A percentile compares a stretch with the other conserved stretches of the same genome.
phyloP scores from a whole-genome alignment of 441 rosid genomes.

The Aquilaria agallochum region DNA sequence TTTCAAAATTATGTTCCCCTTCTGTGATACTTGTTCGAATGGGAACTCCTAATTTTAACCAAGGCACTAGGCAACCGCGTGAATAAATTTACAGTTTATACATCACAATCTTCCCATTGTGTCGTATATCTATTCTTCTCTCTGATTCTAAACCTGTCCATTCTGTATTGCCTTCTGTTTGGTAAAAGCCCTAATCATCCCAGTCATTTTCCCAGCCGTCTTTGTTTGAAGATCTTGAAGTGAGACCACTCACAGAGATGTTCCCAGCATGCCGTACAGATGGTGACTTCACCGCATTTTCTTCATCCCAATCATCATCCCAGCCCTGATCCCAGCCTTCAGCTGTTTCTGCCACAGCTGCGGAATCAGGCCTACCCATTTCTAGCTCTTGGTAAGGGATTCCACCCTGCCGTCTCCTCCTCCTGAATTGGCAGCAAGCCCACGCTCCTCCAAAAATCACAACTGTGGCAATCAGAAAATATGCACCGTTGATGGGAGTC shows the following conservation, averaged over 20 bases:
- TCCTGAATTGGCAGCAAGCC: slow-evolving; percentile 35
- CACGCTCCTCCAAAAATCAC: slow-evolving; percentile 30
- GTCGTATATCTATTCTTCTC: no score
- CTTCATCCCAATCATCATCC: slow-evolving; percentile 47
- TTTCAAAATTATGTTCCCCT: no score
- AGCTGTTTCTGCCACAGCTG: slow-evolving; percentile 21
- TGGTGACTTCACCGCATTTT: slow-evolving; percentile 22
- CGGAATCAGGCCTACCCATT: slow-evolving; percentile 26
- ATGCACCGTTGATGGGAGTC: slow-evolving; percentile 32
- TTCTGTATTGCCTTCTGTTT: no score
- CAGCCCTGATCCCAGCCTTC: slow-evolving; percentile 45
- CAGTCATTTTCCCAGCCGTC: slow-evolving; percentile 27
- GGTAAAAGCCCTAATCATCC: slow-evolving; percentile 22
- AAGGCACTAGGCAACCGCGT: no score
- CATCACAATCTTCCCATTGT: no score
- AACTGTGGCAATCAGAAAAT: slow-evolving; percentile 23
- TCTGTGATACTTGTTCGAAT: no score
- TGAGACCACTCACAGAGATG: slow-evolving; percentile 15
- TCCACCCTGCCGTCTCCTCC: slow-evolving; percentile 21
- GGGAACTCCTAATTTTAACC: no score
- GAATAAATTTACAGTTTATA: no score
- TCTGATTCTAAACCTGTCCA: no score
- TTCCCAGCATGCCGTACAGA: slow-evolving; percentile 16
- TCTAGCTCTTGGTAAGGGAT: slow-evolving; percentile 41
- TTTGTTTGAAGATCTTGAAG: slow-evolving; percentile 18